A percentile compares a stretch with the other conserved stretches of the same genome.
Evolutionary conservation across 805 yeast species (phyloP).

Genomic region (Monosporozyma aerobia): DNA sequence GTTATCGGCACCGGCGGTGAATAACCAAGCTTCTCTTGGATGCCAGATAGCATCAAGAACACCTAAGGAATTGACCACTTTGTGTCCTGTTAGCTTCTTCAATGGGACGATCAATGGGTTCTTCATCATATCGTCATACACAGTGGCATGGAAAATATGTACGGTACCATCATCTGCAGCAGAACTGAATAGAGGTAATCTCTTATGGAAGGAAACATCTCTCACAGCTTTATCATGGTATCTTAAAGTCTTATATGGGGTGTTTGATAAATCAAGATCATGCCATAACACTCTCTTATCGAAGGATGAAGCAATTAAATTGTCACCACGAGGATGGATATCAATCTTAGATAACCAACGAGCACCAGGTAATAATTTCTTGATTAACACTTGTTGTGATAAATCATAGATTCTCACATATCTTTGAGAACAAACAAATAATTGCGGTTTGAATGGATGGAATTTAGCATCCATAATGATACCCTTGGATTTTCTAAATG

Average conservation of each 20-base stretch:
- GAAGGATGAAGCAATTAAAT: slow-evolving; percentile 81
- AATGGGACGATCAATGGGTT: slow-evolving; percentile 93
- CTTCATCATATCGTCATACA: slow-evolving; percentile 80
- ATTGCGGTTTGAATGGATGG: slow-evolving; percentile 92
- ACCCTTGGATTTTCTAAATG: slow-evolving; percentile 88
- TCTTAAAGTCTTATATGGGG: slow-evolving; percentile 92
- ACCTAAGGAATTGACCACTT: slow-evolving; percentile 69
- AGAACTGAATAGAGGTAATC: slow-evolving; percentile 83
- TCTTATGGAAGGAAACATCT: slow-evolving; percentile 76
- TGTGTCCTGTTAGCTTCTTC: slow-evolving; percentile 88
- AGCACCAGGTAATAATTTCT: slow-evolving; percentile 89
- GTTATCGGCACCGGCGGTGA: slow-evolving; percentile 95
- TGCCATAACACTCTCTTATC: slow-evolving; percentile 97
- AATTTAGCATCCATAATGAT: slow-evolving; percentile 91
- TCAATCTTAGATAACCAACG: slow-evolving; percentile 88
- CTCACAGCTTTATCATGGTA: slow-evolving; percentile 95
- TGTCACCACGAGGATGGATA: slow-evolving; percentile 94
- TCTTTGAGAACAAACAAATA: slow-evolving; percentile 90
- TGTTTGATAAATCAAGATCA: slow-evolving; percentile 77
- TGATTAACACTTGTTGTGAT: slow-evolving; percentile 71
- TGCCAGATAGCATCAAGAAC: slow-evolving; percentile 88
- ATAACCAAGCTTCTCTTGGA: slow-evolving; percentile 96
- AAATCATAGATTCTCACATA: slow-evolving; percentile 85
- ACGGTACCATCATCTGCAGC: slow-evolving; percentile 91
- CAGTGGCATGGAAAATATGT: slow-evolving; percentile 93